phyloP scores from a whole-genome alignment of 2,329 filamentous ascomycete species.

The Fusarium chuoi region DNA sequence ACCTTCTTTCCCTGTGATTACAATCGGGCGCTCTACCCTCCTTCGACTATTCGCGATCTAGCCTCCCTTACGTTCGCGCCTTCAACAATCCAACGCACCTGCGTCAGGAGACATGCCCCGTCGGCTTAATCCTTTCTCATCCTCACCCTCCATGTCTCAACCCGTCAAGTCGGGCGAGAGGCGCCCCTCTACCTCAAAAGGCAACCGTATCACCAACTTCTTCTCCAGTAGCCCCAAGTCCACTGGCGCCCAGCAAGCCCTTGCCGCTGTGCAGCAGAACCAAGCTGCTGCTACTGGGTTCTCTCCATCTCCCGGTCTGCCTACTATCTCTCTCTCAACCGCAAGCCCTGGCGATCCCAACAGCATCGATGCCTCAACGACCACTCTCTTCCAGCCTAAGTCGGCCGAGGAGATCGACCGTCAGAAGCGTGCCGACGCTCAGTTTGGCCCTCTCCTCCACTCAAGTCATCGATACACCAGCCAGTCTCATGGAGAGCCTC shows the following conservation, averaged over 20 bases:
- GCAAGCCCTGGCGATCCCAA: constrained; percentile 79
- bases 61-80: constrained; percentile 12
- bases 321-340: constrained; percentile 91
- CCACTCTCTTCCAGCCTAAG: constrained; percentile 84
- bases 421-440: constrained; percentile 82
- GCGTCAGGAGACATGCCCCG: constrained; percentile 64
- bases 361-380: constrained; percentile 79
- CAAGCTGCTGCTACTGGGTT: constrained; percentile 66
- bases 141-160: constrained; percentile 59
- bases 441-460: constrained; percentile 88
- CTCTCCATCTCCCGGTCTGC: constrained; percentile 79
- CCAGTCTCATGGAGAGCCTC: constrained; percentile 82
- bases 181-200: constrained; percentile 72
- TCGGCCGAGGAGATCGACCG: constrained; percentile 83
- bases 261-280: constrained; percentile 73
- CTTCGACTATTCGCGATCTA: constrained; percentile 11
- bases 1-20: neutral
- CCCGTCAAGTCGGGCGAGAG: constrained; percentile 64
- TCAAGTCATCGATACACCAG: constrained; percentile 89
- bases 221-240: constrained; percentile 84
- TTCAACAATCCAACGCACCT: constrained; percentile 17
- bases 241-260: constrained; percentile 73
- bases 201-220: constrained; percentile 82
- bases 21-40: constrained; percentile 8
- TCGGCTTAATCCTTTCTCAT: constrained; percentile 68